Evolutionary conservation across 2,329 filamentous ascomycete genomes (phyloP), one percentile per base, ranked within the genome.

Genomic region (Gnomoniopsis smithogilvyi): DNA sequence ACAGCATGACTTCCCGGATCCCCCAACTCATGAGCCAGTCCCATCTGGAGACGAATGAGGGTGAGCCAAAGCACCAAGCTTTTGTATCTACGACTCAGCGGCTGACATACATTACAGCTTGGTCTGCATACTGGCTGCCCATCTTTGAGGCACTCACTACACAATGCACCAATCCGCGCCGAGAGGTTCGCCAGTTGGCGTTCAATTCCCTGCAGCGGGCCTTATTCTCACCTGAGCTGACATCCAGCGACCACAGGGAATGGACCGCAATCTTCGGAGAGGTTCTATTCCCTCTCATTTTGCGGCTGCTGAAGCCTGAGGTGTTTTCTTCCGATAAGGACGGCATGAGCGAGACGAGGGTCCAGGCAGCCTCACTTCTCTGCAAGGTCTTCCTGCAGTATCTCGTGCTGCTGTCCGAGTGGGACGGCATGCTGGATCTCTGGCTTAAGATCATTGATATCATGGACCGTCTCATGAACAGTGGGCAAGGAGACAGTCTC

Each of bases 351-450:
- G 94, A 98, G 73, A 98, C 95, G 54, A 83, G 95, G 47, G 91
- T 98, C 0, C 91, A 97, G 68, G 91, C 91, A 1, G 91, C 94
- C 1, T 96, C 91, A 11, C 78, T 99, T 52, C 81, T 99, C 15
- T 96, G 91, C 78, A 97, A 96, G 73, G 94, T 97, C 2, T 99
- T 97, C 75, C 74, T 99, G 61, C 93, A 96, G 71, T 98, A 97
- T 72, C 80, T 98, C 3, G 91, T 94, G 2, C 79, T 94, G 41
- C 80, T 97, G 30, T 90, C 88, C 4, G 88, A 92, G 65, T 93
- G 91, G 84, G 89, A 93, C 22, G 92, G 91, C 21, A 92, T 98
- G 86, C 77, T 96, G 43, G 91, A 95, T 69, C 80, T 98, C 12
- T 99, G 95, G 95, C 77, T 95, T 49, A 89, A 89, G 72, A 96